A percentile compares a stretch with the other conserved stretches of the same genome.
These are phyloP conservation scores for Candida arabinofermentans DNA, from an alignment of 805 yeast genomes.

Conservation along the genomic window DNA sequence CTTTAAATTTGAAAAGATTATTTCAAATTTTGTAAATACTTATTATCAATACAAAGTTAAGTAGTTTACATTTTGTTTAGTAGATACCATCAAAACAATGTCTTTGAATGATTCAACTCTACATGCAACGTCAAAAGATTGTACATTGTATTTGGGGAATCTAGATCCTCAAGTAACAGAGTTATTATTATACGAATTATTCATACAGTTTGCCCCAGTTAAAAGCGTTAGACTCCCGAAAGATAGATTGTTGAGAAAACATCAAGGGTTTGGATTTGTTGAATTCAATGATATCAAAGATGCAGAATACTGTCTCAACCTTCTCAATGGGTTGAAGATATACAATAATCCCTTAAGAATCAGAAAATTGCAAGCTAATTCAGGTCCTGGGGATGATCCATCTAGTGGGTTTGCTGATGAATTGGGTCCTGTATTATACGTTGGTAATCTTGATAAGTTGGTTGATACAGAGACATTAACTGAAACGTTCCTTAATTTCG, in stretches of 20 bases:
- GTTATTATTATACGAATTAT: constrained; percentile 69
- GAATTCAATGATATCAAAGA: constrained; percentile 60
- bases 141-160: constrained; percentile 77
- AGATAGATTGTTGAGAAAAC: constrained; percentile 64
- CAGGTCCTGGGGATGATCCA: constrained; percentile 7
- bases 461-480: constrained; percentile 56
- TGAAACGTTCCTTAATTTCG: constrained; percentile 66
- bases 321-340: constrained; percentile 57
- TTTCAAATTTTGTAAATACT: no score
- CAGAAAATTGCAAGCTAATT: constrained; percentile 35
- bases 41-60: no score
- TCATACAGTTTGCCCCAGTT: constrained; percentile 82
- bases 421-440: constrained; percentile 48
- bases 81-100: not conserved
- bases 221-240: constrained; percentile 68
- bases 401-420: constrained; percentile 14
- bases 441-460: constrained; percentile 61
- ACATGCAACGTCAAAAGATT: constrained; percentile 39
- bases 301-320: constrained; percentile 61
- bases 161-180: constrained; percentile 75
- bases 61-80: no score
- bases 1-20: not conserved
- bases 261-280: constrained; percentile 88
- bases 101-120: not conserved
- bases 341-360: constrained; percentile 60